Conservation (phyloP, 164 flowering plant genomes). For the Euptelea pleiosperma region DNA sequence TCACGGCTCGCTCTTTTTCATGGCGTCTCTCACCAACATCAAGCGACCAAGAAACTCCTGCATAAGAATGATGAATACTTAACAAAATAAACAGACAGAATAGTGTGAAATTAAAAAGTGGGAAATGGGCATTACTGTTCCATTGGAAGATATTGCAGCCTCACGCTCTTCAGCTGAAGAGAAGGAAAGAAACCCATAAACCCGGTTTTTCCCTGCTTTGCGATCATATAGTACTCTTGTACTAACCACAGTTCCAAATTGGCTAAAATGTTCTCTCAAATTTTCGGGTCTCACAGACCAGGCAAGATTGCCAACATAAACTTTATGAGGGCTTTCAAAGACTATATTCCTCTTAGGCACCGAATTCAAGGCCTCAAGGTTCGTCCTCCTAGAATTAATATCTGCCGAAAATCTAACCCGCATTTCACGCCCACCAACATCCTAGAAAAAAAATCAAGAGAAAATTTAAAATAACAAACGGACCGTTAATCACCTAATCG, state of each 20-base stretch:
- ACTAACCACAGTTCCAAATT: conserved; percentile 46
- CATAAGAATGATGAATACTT: neutral
- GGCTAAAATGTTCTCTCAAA: conserved; percentile 36
- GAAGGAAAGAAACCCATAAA: conserved; percentile 43
- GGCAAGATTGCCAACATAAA: conserved; percentile 48
- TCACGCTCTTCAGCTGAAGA: conserved; percentile 33
- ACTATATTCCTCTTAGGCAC: conserved; percentile 21
- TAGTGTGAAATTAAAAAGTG: neutral
- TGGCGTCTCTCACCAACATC: conserved; percentile 30
- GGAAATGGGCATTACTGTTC: conserved; percentile 24
- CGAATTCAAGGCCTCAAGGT: conserved; percentile 16
- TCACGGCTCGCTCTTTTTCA: conserved; percentile 15
- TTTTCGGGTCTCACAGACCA: conserved; percentile 35
- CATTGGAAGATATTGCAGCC: conserved; percentile 34
- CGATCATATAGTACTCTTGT: conserved; percentile 35
- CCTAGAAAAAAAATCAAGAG: conserved; percentile 24
- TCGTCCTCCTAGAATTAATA: conserved; percentile 20
- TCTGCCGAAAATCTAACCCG: conserved; percentile 34
- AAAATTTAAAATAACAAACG: neutral
- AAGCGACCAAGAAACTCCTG: conserved; percentile 31
- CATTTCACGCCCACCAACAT: conserved; percentile 47
- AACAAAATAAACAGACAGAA: neutral
- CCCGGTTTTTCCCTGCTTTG: conserved; percentile 31
- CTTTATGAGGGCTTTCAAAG: conserved; percentile 42
- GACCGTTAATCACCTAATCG: neutral